Conservation (phyloP, 2,329 filamentous ascomycete species). For the Penicillium sp. region DNA sequence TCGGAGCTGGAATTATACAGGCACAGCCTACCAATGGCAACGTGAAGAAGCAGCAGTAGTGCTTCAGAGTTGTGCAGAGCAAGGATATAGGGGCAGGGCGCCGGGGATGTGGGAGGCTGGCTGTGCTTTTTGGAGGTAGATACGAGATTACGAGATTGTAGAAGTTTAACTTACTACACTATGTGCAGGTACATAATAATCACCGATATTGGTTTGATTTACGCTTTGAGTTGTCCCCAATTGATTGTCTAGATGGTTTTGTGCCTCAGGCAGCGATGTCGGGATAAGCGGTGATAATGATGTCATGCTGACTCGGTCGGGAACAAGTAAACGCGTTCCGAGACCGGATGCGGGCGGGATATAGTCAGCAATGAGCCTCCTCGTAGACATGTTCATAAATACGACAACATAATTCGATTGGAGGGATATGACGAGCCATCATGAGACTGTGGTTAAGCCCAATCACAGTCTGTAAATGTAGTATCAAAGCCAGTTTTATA, state of each 20-base stretch:
- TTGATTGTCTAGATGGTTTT: background rate
- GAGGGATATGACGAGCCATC: background rate
- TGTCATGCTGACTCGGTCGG: background rate
- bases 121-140: background rate
- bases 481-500: background rate
- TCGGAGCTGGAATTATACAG: conserved; percentile 44
- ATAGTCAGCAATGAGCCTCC: background rate
- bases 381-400: background rate
- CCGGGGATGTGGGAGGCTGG: background rate
- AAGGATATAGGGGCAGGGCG: background rate
- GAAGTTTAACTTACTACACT: background rate
- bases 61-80: background rate
- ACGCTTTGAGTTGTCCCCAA: background rate
- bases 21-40: conserved; percentile 25
- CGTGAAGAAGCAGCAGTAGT: conserved; percentile 40
- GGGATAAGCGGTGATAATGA: background rate
- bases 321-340: background rate
- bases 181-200: background rate
- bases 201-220: background rate
- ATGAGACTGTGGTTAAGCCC: background rate
- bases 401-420: background rate
- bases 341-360: background rate
- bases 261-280: background rate
- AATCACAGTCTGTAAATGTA: background rate
- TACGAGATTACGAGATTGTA: background rate